These are phyloP conservation scores for Globisporangium takayamanum DNA, from an alignment of 352 stramenopile genomes.

Conservation along the genomic window DNA sequence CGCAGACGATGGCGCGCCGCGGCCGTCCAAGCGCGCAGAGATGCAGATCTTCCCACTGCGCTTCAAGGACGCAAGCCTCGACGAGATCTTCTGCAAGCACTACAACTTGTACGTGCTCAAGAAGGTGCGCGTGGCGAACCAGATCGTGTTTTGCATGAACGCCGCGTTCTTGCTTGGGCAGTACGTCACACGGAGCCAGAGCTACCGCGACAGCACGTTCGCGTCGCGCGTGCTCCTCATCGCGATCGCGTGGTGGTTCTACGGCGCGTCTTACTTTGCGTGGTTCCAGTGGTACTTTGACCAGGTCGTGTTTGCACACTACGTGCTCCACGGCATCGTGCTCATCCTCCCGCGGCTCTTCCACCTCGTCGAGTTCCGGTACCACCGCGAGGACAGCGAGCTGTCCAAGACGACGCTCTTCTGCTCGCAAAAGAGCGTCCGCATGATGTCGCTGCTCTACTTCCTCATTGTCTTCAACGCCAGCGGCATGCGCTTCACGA, in stretches of 20 bases:
- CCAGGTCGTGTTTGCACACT: constrained; percentile 38
- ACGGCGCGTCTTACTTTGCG: constrained; percentile 28
- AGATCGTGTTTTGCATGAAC: constrained; percentile 45
- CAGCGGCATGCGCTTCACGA: constrained; percentile 64
- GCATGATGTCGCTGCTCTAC: constrained; percentile 47
- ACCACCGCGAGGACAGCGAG: constrained; percentile 16
- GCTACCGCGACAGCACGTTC: constrained; percentile 26
- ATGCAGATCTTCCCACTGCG: constrained; percentile 54
- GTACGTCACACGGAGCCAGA: constrained; percentile 27
- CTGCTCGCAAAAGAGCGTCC: constrained; percentile 50
- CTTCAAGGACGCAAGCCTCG: constrained; percentile 49
- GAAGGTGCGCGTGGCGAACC: constrained; percentile 50
- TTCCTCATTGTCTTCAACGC: constrained; percentile 54
- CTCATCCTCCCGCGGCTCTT: constrained; percentile 42
- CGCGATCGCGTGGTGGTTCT: constrained; percentile 33
- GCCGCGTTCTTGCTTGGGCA: constrained; percentile 40
- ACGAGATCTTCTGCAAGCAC: constrained; percentile 70
- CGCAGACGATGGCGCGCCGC: constrained; percentile 5
- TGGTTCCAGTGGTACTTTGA: constrained; percentile 51
- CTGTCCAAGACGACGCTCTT: constrained; percentile 30
- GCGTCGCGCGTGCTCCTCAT: constrained; percentile 34
- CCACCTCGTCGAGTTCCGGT: constrained; percentile 26
- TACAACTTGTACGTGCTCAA: constrained; percentile 67
- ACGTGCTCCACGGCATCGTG: constrained; percentile 40
- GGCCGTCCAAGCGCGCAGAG: constrained; percentile 20